phyloP scores from a whole-genome alignment of 2,329 filamentous ascomycete species.

The Capronia americana region DNA sequence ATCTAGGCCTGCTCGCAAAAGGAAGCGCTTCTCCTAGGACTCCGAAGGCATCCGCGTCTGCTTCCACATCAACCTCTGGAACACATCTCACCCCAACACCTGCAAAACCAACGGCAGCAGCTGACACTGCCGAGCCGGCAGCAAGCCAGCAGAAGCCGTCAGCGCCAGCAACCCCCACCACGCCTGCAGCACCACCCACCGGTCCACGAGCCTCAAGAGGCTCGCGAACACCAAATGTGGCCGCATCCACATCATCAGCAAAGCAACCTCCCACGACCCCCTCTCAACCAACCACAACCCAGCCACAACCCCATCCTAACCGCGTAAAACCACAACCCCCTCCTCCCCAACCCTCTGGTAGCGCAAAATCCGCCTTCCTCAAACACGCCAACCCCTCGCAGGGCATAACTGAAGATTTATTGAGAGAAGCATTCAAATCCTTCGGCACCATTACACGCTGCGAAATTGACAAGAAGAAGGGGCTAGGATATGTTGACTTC shows the following conservation, averaged over 20 bases:
- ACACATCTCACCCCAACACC: constrained; percentile 43
- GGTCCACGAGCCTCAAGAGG: constrained; percentile 37
- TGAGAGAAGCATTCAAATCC: constrained; percentile 73
- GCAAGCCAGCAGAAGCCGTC: constrained; percentile 43
- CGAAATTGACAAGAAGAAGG: constrained; percentile 93
- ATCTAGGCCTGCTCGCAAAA: constrained; percentile 59
- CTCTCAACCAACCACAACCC: constrained; percentile 12
- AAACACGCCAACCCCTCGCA: constrained; percentile 89
- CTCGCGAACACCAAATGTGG: constrained; percentile 29
- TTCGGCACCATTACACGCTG: constrained; percentile 80
- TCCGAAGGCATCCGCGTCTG: constrained; percentile 17
- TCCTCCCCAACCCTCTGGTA: constrained; percentile 47
- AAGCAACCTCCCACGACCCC: constrained; percentile 20
- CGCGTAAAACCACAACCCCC: constrained; percentile 36
- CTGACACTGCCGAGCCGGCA: constrained; percentile 42
- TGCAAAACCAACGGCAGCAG: constrained; percentile 32
- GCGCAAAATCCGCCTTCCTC: constrained; percentile 72
- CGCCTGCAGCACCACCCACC: constrained; percentile 34
- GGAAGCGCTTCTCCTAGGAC: constrained; percentile 33
- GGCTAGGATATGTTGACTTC: constrained; percentile 93
- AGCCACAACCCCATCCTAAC: constrained; percentile 12
- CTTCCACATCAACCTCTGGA: constrained; percentile 31
- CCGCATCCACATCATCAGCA: constrained; percentile 22
- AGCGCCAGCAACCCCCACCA: constrained; percentile 40
- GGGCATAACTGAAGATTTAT: constrained; percentile 81